Conservation (phyloP, 768 basidiomycete genomes). For the Gloeopeniophorella convolvens region DNA sequence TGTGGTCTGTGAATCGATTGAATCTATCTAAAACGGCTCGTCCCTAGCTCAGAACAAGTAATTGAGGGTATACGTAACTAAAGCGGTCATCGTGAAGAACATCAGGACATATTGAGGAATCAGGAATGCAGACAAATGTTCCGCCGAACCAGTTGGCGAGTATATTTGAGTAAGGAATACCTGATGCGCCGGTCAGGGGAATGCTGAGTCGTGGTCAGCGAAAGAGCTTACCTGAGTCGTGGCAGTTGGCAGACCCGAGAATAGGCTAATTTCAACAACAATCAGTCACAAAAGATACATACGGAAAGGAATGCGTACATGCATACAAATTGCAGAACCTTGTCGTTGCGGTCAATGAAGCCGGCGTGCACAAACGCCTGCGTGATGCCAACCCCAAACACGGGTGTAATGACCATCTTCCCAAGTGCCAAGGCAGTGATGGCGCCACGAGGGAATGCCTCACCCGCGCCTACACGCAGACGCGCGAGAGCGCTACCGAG, state of each 20-base stretch:
- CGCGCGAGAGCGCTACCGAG: constrained; percentile 58
- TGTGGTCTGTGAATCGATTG: too few relatives aligned
- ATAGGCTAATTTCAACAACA: too few relatives aligned
- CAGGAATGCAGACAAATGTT: constrained; percentile 55
- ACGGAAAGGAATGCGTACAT: constrained; percentile 50
- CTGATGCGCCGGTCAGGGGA: constrained; percentile 25
- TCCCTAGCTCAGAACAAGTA: constrained; percentile 16
- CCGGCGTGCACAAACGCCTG: constrained; percentile 42
- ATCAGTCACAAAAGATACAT: too few relatives aligned
- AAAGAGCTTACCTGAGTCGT: constrained; percentile 13
- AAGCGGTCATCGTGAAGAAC: constrained; percentile 19
- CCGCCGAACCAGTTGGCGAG: constrained; percentile 57
- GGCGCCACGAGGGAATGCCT: constrained; percentile 42
- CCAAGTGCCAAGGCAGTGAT: constrained; percentile 45
- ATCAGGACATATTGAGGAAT: constrained; percentile 38
- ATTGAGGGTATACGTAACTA: constrained; percentile 16
- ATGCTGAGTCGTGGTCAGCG: background rate
- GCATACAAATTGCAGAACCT: constrained; percentile 57
- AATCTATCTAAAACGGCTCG: too few relatives aligned
- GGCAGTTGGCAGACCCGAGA: constrained; percentile 16
- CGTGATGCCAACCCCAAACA: constrained; percentile 50
- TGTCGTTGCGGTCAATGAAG: constrained; percentile 43
- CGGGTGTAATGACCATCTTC: constrained; percentile 49
- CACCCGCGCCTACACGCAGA: constrained; percentile 40
- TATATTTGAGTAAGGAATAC: constrained; percentile 61